phyloP scores from a whole-genome alignment of 805 yeast genomes.

The Ogataea trehalophila region DNA sequence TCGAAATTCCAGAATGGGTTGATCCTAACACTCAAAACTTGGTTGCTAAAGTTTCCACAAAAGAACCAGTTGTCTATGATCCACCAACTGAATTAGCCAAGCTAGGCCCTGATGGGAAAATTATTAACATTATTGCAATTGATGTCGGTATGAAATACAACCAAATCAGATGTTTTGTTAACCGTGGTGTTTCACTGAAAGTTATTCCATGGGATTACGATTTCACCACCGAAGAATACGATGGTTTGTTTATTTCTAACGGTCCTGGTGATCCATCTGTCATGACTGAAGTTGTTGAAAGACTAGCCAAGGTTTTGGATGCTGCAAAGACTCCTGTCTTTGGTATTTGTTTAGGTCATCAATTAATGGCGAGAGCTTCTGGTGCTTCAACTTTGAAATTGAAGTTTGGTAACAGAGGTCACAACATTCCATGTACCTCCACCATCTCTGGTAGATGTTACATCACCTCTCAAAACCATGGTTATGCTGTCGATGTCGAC shows the following conservation, averaged over 20 bases:
- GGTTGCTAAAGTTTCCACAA: slow-evolving; percentile 84
- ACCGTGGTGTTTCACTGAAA: slow-evolving; percentile 91
- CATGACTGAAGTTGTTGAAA: slow-evolving; percentile 61
- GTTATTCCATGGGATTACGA: slow-evolving; percentile 97
- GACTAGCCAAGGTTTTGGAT: slow-evolving; percentile 52
- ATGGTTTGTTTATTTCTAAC: slow-evolving; percentile 93
- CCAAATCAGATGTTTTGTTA: slow-evolving; percentile 94
- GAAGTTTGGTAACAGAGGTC: slow-evolving; percentile 99
- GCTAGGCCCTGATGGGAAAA: slow-evolving; percentile 68
- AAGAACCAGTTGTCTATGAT: slow-evolving; percentile 68
- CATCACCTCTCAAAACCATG: slow-evolving; percentile 98
- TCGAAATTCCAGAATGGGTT: slow-evolving; percentile 79
- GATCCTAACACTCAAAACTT: slow-evolving; percentile 91
- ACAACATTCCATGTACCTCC: slow-evolving; percentile 91
- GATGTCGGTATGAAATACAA: slow-evolving; percentile 98
- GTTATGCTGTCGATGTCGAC: slow-evolving; percentile 87
- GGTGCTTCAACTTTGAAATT: slow-evolving; percentile 91
- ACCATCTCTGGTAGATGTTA: slow-evolving; percentile 88
- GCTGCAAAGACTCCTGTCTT: slow-evolving; percentile 81
- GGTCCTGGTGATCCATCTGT: slow-evolving; percentile 99
- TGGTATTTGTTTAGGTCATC: slow-evolving; percentile 99
- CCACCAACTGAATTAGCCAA: slow-evolving; percentile 54
- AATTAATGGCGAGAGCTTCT: slow-evolving; percentile 87
- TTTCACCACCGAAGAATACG: slow-evolving; percentile 73
- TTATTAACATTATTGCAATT: slow-evolving; percentile 78